A percentile compares a stretch with the other conserved stretches of the same genome.
Conservation (phyloP, 257 asterid genomes). For the Nicotiana undulata region DNA sequence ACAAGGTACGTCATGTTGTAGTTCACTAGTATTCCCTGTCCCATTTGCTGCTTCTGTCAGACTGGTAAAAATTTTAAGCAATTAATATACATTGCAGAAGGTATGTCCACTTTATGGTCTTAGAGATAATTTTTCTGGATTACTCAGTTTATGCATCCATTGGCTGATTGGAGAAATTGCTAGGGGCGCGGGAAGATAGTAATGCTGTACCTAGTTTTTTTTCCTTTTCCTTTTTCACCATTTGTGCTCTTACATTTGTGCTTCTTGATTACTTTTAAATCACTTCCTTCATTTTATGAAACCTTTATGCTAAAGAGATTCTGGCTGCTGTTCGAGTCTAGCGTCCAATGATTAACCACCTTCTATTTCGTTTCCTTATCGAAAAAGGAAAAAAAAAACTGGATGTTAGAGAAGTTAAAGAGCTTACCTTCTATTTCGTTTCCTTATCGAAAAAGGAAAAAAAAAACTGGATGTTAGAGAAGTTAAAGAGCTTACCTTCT, state of each 20-base stretch:
- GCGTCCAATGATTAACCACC: not conserved
- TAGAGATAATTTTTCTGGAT: not conserved
- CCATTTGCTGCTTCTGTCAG: not conserved
- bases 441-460: not conserved
- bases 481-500: not conserved
- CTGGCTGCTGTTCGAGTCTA: not conserved
- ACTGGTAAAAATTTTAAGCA: not conserved
- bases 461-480: not conserved
- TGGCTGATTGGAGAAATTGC: not conserved
- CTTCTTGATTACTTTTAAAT: no score
- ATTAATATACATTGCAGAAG: not conserved
- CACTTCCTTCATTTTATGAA: no score
- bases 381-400: not conserved
- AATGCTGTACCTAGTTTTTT: not conserved
- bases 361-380: not conserved
- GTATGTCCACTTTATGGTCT: not conserved
- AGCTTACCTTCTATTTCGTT: not conserved
- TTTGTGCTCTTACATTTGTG: no score
- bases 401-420: not conserved
- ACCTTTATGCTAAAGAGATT: not conserved
- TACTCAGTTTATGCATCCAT: no score
- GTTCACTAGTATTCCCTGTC: not conserved
- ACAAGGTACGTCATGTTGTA: conserved; percentile 44
- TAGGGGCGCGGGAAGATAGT: not conserved
- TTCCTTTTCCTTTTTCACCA: not conserved